Base-by-base conservation (phyloP, 1,139 yeast genomes). In the Diutina mesorugosa region DNA sequence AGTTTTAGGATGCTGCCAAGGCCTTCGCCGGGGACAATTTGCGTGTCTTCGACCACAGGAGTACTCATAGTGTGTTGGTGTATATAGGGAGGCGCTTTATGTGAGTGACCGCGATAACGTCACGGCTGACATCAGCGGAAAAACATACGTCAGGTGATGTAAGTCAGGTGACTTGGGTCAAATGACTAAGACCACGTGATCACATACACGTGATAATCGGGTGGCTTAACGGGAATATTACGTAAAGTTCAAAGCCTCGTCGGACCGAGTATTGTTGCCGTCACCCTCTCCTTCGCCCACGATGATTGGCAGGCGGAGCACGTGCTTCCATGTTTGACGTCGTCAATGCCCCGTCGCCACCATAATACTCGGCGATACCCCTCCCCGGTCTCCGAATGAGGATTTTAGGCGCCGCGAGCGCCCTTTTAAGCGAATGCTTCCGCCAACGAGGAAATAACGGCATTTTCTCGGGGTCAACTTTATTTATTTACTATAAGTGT, bases 1-100 rank as follows among this genome's bases (percentile, higher is more conserved):
- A 61, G 56, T 4, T 29, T 45, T 1, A 50, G 45, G 2, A 32
- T n/a, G n/a, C 16, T n/a, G 1, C 53, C 53, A n/a, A 50, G n/a
- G 3, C 53, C 53, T 32, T 50, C 53, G 16, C 53, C 53, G 29
- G 53, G 53, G 4, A 32, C 21, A 16, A 50, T 32, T 16, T n/a
- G 9, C 8, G 45, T 50, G 18, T 45, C 47, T 45, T 35, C 41
- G 41, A 35, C 41, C n/a, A 12, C 14, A 10, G 26, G 26, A 21
- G n/a, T 35, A 35, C 14, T 35, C 41, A 35, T 35, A 10, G 10
- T 35, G 41, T 35, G 12, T 10, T 4, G 41, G 10, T 10, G 41
- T 35, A 35, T 21, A 21, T 21, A 21, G 26, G 4, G 26, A 21
- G 26, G 3, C 26, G 26, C 26, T 21, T 4, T 21, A 21, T 21